These are phyloP conservation scores for Kluyveromyces sp. DNA, from an alignment of 1,139 yeast genomes.

Conservation along the genomic window DNA sequence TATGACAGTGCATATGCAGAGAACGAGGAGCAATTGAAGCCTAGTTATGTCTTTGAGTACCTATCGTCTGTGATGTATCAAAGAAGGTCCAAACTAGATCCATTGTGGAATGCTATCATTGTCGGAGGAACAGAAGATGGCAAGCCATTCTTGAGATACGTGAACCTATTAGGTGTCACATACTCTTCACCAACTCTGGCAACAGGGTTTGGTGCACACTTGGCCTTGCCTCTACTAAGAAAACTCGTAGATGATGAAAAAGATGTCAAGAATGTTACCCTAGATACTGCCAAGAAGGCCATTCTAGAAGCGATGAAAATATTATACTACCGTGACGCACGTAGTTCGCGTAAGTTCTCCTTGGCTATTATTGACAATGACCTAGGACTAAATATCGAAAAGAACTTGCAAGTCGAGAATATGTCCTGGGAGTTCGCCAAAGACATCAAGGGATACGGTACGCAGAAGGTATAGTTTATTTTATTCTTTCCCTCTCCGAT, in stretches of 20 bases:
- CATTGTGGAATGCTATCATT: conserved; percentile 89
- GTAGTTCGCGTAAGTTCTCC: conserved; percentile 80
- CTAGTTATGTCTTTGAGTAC: conserved; percentile 84
- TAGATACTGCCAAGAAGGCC: conserved; percentile 66
- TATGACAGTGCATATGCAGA: conserved; percentile 57
- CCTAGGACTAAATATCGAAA: conserved; percentile 55
- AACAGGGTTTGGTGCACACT: conserved; percentile 93
- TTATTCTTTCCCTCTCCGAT: too few relatives aligned
- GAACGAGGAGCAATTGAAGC: conserved; percentile 62
- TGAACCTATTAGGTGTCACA: conserved; percentile 86
- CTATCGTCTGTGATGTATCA: conserved; percentile 76
- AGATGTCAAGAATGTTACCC: conserved; percentile 57
- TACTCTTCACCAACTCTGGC: conserved; percentile 86
- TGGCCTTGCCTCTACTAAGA: conserved; percentile 88
- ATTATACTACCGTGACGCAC: conserved; percentile 90
- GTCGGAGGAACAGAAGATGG: conserved; percentile 84
- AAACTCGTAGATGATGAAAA: conserved; percentile 72
- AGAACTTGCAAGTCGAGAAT: conserved; percentile 53
- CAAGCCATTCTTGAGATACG: conserved; percentile 70
- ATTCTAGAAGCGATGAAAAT: conserved; percentile 89
- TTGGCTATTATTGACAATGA: conserved; percentile 67
- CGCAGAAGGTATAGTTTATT: conserved; percentile 36
- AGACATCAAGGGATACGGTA: conserved; percentile 85
- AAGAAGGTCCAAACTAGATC: conserved; percentile 89
- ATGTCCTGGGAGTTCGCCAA: conserved; percentile 93